Evolutionary conservation across 2,329 filamentous ascomycete species (phyloP), one percentile per base, ranked within the genome.

Genomic region (Alternaria longipes): DNA sequence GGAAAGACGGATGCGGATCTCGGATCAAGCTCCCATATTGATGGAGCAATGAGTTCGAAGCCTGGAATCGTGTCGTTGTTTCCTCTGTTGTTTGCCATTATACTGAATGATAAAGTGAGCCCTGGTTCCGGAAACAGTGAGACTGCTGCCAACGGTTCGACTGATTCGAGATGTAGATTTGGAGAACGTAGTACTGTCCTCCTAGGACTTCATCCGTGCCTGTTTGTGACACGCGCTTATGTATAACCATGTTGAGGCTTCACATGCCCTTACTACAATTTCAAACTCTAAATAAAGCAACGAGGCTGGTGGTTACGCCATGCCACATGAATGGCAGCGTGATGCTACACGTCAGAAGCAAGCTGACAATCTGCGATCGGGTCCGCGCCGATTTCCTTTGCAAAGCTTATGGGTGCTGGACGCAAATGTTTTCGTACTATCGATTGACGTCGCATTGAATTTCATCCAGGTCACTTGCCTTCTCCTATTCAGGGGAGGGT

Each of bases 1-100:
- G 36, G n/a, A 22, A 34, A 38, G 18, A 30, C 11, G 28, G 44
- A 44, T 14, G 51, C 20, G 44, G 26, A 42, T 11, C 30, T 30
- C 22, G 66, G 63, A 5, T 49, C 55, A 41, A 59, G 46, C 46
- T 65, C 61, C 60, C 65, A 69, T 12, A 68, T 62, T 3, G 63
- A 61, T n/a, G 67, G 67, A 22, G 65, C 63, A 30, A 71, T 28
- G 22, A 54, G 57, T 6, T 49, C 59, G 53, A 71, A 71, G 14
- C 59, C 54, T 16, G 66, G 68, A 7, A 69, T 50, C 16, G 34
- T 40, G 8, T 41, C 36, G 36, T 52, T 28, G 34, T 16, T 52
- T 16, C 34, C 36, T 14, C 44, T 45, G 45, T 20, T 16, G 40
- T 60, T 34, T 54, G 32, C 24, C 56, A 55, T 57, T n/a, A 44